Evolutionary conservation across 805 yeast genomes (phyloP), one percentile per base, ranked within the genome.

Genomic region (Myxozyma sirexii): DNA sequence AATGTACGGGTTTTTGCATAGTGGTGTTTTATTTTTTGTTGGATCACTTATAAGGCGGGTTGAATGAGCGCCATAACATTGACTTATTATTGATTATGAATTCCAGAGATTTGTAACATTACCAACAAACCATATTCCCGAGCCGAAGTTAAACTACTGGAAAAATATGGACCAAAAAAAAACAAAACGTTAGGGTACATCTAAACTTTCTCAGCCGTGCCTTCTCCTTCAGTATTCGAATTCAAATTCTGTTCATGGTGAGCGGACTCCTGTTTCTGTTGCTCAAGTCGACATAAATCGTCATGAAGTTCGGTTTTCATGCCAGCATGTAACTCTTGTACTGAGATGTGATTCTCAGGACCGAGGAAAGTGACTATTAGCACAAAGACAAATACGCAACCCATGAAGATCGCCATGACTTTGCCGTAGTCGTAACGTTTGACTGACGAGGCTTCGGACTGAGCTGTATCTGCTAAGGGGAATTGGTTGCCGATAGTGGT

Each of bases 351-450:
- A 21, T 59, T 47, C 48, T 60, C 64, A n/a, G 88, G 88, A 3
- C 90, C 90, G 15, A 82, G 64, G 54, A 83, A 69, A 10, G 80
- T 71, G 59, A 81, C 72, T 29, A 83, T 53, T 19, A 84, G 65
- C 53, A 83, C 71, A 68, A 77, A 83, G 8, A 76, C 83, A 69
- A 83, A 82, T 46, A 84, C 88, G 57, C 85, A 82, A 26, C 85
- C 88, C 79, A 84, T 83, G 69, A 86, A 82, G 51, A 84, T 83
- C 35, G 85, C 80, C 90, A 86, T 85, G 51, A 84, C 88, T 67
- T 80, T 81, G n/a, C 86, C 87, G 71, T 87, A 87, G 70, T 87
- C 79, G 68, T 78, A 82, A n/a, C 59, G 57, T 15, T 41, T 10
- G 45, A 57, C 54, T 13, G 54, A 46, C 27, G 51, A 15, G 27